Base-by-base conservation (phyloP, 106 monocot species). In the Posidonia australis region DNA sequence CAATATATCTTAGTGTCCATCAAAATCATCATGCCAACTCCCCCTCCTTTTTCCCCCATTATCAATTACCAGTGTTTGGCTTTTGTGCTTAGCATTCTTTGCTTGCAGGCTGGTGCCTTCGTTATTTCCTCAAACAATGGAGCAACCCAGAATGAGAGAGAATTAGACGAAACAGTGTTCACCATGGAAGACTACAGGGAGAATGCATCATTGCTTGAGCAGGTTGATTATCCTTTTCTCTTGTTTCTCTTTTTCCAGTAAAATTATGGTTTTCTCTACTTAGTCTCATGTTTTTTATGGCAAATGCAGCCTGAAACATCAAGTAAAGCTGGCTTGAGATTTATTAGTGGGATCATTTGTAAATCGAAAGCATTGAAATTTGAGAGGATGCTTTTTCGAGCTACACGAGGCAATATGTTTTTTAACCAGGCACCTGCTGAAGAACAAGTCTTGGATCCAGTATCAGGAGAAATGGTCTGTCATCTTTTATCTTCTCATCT, bases 351-450 rank as follows among this genome's bases (percentile, higher is more conserved):
- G 46, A 98, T 98, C 57, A 98, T 98, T 22, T 85, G 84, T 43
- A 84, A 90, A 70, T 82, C 80, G 1, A 98, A 90, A 60, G 80
- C 77, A 66, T 42, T 87, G 46, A 77, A 27, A 56, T 98, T 98
- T 79, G 96, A 98, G 66, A 81, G 96, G 67, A 91, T 98, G 90
- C 90, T 98, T 29, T 98, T 98, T 75, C 80, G 96, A 85, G 83
- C 96, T 63, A 98, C 96, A 48, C 84, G 96, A 54, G 96, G 96
- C 60, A 98, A 98, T 77, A 91, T 98, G 96, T 85, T 81, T 77
- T 91, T 91, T 58, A 87, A 98, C 70, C 96, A 90, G 27, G 87
- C 81, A 65, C 90, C 90, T 67, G 90, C 96, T 45, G 96, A 77
- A 51, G 96, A 87, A 73, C 80, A 77, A 65, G 87, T 91, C 36